Percentiles rank a stretch among this genome's conserved stretches.
Conservation (phyloP, 1,284 basidiomycete species). For the Puccinia coronata region DNA sequence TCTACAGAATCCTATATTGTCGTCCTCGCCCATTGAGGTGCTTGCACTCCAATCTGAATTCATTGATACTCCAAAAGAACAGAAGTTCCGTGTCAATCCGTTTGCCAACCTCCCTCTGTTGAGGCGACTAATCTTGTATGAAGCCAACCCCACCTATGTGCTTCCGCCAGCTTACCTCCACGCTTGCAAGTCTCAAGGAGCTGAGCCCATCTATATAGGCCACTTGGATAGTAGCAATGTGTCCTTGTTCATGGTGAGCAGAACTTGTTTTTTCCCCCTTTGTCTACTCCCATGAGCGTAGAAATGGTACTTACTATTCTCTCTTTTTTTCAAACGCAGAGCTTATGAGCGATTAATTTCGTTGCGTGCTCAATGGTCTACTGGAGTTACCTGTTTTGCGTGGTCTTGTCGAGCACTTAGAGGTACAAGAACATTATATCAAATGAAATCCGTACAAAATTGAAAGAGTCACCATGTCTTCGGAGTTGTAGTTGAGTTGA, state of each 20-base stretch:
- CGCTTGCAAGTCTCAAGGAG: slow-evolving; percentile 15
- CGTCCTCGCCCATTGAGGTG: slow-evolving; percentile 1
- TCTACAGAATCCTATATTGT: slow-evolving; percentile 6
- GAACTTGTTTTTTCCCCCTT: too few relatives aligned
- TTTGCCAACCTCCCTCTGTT: slow-evolving; percentile 23
- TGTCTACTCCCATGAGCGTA: neutral
- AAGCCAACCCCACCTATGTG: neutral
- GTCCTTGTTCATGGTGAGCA: slow-evolving; percentile 33
- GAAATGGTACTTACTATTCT: neutral
- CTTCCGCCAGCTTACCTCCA: slow-evolving; percentile 8
- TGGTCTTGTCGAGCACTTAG: too few relatives aligned
- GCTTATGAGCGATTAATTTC: too few relatives aligned
- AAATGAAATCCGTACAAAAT: too few relatives aligned
- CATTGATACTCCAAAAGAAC: neutral
- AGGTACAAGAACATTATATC: too few relatives aligned
- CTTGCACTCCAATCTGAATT: slow-evolving; percentile 14
- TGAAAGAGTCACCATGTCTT: too few relatives aligned
- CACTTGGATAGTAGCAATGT: neutral
- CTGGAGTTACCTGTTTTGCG: too few relatives aligned
- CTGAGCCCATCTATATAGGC: slow-evolving; percentile 11
- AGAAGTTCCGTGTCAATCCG: slow-evolving; percentile 4
- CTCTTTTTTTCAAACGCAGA: neutral
- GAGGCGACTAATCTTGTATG: slow-evolving; percentile 12
- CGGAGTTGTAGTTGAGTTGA: too few relatives aligned
- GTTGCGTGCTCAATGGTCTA: too few relatives aligned